Evolutionary conservation across 1,139 yeast species (phyloP).

Genomic region (Sugiyamaella neomexicana): DNA sequence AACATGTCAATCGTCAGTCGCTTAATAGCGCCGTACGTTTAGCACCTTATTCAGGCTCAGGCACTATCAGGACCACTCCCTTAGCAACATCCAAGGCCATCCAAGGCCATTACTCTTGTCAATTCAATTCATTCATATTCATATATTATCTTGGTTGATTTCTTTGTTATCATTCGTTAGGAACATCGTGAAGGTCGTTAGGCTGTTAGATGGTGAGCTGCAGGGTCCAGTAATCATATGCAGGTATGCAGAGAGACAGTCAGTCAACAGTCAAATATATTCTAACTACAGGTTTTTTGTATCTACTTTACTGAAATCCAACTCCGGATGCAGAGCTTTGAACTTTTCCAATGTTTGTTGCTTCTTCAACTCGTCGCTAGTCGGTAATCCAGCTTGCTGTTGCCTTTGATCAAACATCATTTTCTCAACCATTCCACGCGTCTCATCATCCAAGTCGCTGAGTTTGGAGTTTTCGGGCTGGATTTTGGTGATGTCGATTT

Average conservation of each 20-base stretch:
- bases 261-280: neutral
- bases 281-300: neutral
- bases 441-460: slow-evolving; percentile 46
- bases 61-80: no score
- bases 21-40: no score
- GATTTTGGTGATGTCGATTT: slow-evolving; percentile 45
- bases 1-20: no score
- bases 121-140: no score
- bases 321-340: slow-evolving; percentile 47
- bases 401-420: slow-evolving; percentile 51
- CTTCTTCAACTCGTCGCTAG: slow-evolving; percentile 43
- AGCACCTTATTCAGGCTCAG: no score
- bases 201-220: no score
- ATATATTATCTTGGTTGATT: no score
- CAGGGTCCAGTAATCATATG: neutral
- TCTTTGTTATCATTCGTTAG: no score
- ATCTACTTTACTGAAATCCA: slow-evolving; percentile 41
- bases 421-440: slow-evolving; percentile 49
- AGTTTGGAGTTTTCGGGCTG: slow-evolving; percentile 46
- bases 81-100: no score
- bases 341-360: slow-evolving; percentile 42
- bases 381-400: slow-evolving; percentile 42
- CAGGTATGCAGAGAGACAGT: neutral
- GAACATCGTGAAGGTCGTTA: no score
- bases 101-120: no score